phyloP scores from a whole-genome alignment of 2,329 filamentous ascomycete species.

The Verticillium nubilum region DNA sequence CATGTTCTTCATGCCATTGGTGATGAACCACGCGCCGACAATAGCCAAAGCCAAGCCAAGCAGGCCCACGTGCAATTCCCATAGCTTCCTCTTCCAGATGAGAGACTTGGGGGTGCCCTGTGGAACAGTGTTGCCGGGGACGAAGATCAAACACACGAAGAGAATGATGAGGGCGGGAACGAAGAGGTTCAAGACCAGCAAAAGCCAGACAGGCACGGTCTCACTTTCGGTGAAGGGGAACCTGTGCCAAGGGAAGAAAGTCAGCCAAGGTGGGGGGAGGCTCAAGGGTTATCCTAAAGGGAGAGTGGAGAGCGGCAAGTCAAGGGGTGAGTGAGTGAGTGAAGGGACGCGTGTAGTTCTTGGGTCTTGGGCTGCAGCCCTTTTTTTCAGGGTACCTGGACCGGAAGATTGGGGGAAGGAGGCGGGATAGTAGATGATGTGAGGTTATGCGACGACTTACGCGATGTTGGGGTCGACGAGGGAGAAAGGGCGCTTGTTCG shows the following conservation, averaged over 20 bases:
- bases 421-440: neutral
- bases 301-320: neutral
- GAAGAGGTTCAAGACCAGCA: slow-evolving; percentile 58
- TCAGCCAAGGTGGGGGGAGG: neutral
- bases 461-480: slow-evolving; percentile 70
- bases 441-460: slow-evolving; percentile 27
- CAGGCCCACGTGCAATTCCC: slow-evolving; percentile 85
- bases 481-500: slow-evolving; percentile 67
- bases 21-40: slow-evolving; percentile 71
- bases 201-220: slow-evolving; percentile 62
- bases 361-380: neutral
- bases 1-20: slow-evolving; percentile 77
- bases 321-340: neutral
- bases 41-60: slow-evolving; percentile 73
- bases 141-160: slow-evolving; percentile 61
- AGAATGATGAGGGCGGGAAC: slow-evolving; percentile 65
- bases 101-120: slow-evolving; percentile 56
- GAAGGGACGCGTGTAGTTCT: neutral
- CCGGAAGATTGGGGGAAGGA: neutral
- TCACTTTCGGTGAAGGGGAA: slow-evolving; percentile 68
- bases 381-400: neutral
- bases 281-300: neutral
- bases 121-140: slow-evolving; percentile 66
- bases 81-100: slow-evolving; percentile 77
- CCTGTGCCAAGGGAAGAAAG: slow-evolving; percentile 26